A percentile compares a stretch with the other conserved stretches of the same genome.
phyloP scores from a whole-genome alignment of 2,329 filamentous ascomycete species.

The Blastomyces silverae region DNA sequence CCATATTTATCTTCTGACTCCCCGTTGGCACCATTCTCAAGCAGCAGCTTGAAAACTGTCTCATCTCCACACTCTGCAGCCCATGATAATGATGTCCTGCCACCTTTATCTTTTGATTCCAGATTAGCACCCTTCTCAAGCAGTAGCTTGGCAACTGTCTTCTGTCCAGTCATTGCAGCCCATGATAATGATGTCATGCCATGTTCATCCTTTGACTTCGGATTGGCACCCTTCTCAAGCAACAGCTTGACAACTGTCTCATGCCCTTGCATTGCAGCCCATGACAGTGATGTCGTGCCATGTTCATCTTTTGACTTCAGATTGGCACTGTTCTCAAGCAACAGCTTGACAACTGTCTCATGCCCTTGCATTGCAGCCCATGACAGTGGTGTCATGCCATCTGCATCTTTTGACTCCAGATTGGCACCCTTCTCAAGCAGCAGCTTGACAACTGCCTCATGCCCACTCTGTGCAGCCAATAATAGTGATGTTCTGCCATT shows the following conservation, averaged over 20 bases:
- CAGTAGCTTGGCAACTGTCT: neutral
- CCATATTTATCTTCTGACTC: neutral
- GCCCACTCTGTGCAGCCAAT: neutral
- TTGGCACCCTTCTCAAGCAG: neutral
- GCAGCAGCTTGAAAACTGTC: neutral
- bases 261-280: neutral
- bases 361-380: neutral
- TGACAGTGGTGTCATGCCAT: neutral
- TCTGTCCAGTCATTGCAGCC: neutral
- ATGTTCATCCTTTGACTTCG: no score
- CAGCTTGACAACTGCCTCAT: neutral
- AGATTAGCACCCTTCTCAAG: no score
- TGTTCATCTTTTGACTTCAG: no score
- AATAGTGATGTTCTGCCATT: neutral
- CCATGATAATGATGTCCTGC: neutral
- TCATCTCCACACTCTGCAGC: neutral
- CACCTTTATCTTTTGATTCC: neutral
- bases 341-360: neutral
- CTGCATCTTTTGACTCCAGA: neutral
- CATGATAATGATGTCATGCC: neutral
- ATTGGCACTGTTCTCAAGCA: neutral
- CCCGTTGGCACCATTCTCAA: neutral
- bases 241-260: neutral
- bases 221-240: no score
- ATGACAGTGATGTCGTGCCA: neutral